Percentiles rank a stretch among this genome's conserved stretches.
phyloP scores from a whole-genome alignment of 2,329 filamentous ascomycete genomes.

The Aureobasidium uvarum region DNA sequence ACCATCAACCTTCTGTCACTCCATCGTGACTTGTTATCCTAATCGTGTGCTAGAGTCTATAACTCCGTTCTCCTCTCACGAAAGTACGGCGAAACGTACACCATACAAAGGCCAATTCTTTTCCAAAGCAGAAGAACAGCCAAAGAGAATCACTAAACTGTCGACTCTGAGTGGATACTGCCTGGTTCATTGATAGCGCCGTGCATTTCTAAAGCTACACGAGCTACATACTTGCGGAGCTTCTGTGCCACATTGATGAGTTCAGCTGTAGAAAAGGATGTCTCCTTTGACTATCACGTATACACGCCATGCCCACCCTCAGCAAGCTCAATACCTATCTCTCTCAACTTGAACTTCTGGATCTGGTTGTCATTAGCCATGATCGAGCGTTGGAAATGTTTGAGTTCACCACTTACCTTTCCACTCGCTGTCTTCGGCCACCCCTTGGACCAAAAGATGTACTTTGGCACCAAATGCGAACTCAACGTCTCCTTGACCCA shows the following conservation, averaged over 20 bases:
- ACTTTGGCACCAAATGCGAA: constrained; percentile 77
- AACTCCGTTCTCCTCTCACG: too few relatives aligned
- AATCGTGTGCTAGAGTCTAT: too few relatives aligned
- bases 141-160: too few relatives aligned
- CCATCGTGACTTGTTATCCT: not conserved
- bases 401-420: constrained; percentile 51
- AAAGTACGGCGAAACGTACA: too few relatives aligned
- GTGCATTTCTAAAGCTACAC: too few relatives aligned
- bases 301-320: constrained; percentile 35
- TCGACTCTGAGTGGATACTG: too few relatives aligned
- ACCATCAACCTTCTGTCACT: not conserved
- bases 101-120: too few relatives aligned
- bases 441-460: constrained; percentile 82
- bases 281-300: too few relatives aligned
- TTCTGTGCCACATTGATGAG: not conserved
- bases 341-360: constrained; percentile 84
- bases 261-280: not conserved
- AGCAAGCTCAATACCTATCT: constrained; percentile 57
- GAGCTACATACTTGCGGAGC: too few relatives aligned
- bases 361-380: constrained; percentile 49
- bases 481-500: constrained; percentile 72
- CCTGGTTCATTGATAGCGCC: too few relatives aligned
- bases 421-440: constrained; percentile 95
- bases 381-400: too few relatives aligned
- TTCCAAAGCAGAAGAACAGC: too few relatives aligned